Base-by-base conservation (phyloP, 1,139 yeast species). In the Zhuliangozyma blackwelliae region DNA sequence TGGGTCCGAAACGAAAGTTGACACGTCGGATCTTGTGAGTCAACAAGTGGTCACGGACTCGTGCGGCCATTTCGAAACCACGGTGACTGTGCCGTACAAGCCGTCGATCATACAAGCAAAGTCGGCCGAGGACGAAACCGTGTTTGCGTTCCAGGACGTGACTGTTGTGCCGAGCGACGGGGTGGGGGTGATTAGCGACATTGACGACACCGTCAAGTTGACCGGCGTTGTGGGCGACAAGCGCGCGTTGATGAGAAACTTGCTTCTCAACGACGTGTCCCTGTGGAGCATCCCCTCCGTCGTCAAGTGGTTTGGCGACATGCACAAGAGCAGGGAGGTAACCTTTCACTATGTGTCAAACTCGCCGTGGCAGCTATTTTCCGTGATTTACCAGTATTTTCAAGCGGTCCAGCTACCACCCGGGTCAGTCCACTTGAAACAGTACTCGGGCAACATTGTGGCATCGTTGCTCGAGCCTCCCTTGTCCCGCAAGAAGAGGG, bases 191-290 rank as follows among this genome's bases (percentile, higher is more conserved):
- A 89, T 94, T 26, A 82, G 94, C 48, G 99, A 94, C 58, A 82
- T 94, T 34, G 99, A 94, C 54, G 98, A 94, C 54, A 94, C 99
- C 0, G 79, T 92, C 28, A 85, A 94, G 51, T 68, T 78, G 32
- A 89, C 98, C 0, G 97, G 97, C 2, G 90, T 94, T 0, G 72
- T 86, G 25, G 94, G 94, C 3, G 95, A 88, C 45, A 88, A 87
- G 56, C 71, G 95, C 38, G 88, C 85, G 31, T 67, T 92, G 44
- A 78, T 92, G 59, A 72, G 85, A 42, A 89, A 84, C 52, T 79
- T 89, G 2, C 76, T 94, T 42, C 74, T 84, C 3, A 78, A 77
- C 35, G 82, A 80, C 33, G 77, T 77, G 34, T 61, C 68, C 8
- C 75, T 72, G 20, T 83, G 96, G 78, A 72, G 69, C 35, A 77